phyloP scores from a whole-genome alignment of 495 filamentous ascomycete species.

The Podospora bellae-mahoneyi region DNA sequence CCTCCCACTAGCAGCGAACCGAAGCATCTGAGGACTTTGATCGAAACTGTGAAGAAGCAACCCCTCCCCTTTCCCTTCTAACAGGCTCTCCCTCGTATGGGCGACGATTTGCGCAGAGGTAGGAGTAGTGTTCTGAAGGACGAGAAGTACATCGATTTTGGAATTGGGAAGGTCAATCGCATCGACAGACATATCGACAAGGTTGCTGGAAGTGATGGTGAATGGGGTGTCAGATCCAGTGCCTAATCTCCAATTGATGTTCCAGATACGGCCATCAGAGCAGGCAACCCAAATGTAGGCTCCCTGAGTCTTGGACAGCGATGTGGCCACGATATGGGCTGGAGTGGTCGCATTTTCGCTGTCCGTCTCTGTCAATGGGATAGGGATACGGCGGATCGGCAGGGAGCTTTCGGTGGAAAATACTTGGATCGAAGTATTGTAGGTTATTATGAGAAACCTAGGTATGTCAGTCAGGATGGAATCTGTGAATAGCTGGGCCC shows the following conservation, averaged over 20 bases:
- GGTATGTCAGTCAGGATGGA: slow-evolving; percentile 39
- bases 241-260: slow-evolving; percentile 74
- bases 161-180: slow-evolving; percentile 35
- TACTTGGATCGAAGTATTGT: slow-evolving; percentile 64
- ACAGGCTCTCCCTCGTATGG: slow-evolving; percentile 32
- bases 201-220: slow-evolving; percentile 36
- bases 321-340: slow-evolving; percentile 51
- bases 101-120: slow-evolving; percentile 41
- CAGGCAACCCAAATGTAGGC: slow-evolving; percentile 69
- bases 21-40: slow-evolving; percentile 34
- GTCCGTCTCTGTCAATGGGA: slow-evolving; percentile 30
- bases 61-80: slow-evolving; percentile 17
- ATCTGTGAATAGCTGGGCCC: neutral
- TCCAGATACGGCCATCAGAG: slow-evolving; percentile 59
- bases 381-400: slow-evolving; percentile 59
- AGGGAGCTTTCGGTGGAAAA: slow-evolving; percentile 79
- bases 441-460: slow-evolving; percentile 65
- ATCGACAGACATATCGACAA: slow-evolving; percentile 46
- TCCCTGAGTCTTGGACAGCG: slow-evolving; percentile 54
- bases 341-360: slow-evolving; percentile 20
- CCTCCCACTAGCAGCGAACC: slow-evolving; percentile 28
- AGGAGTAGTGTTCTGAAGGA: slow-evolving; percentile 32
- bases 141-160: slow-evolving; percentile 44
- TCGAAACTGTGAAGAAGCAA: slow-evolving; percentile 34
- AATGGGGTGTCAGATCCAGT: slow-evolving; percentile 40